Evolutionary conservation across 352 stramenopile genomes (phyloP), one percentile per base, ranked within the genome.

Genomic region (Halophytophthora polymorphica): DNA sequence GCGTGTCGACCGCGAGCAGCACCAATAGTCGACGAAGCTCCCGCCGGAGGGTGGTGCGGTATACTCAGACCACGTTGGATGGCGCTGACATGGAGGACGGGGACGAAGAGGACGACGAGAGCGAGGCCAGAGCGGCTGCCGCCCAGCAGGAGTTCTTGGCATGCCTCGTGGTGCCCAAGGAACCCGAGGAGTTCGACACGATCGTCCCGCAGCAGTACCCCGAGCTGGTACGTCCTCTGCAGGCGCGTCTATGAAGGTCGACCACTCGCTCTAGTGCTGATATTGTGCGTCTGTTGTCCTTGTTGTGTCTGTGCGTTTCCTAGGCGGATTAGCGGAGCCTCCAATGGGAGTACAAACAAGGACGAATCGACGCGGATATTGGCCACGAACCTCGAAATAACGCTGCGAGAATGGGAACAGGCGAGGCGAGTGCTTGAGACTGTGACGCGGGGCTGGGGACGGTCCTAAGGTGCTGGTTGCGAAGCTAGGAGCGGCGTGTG

Each of bases 191-290:
- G 43, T 75, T 75, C 37, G 75, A 86, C 43, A 59, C 58, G 21
- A 54, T 77, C 10, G 64, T 86, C 22, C 58, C 61, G 15, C 34
- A 77, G 41, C 40, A 50, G 17, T 86, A 60, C 37, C 65, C 75
- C 17, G 56, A 75, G 42, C 23, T 86, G 45, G 63, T 83, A 43
- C 33, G 57, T 47, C 41, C 12, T 8, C 25, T 31, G 25, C 8
- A n/a, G 58, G 64, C 69, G 55, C 47, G 59, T 63, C 2, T 21
- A 44, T 61, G 54, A 61, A 23, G 19, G 19, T 43, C 36, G 22
- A 45, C 14, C 4, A 31, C n/a, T 14, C 17, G 45, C 12, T 7
- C 17, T 15, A 12, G 19, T n/a, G 19, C 14, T 15, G 23, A 10
- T 25, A 2, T n/a, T n/a, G 13, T 25, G 22, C 50, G 42, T 53